A percentile compares a stretch with the other conserved stretches of the same genome.
Evolutionary conservation across 176 grass and related monocot species (phyloP).

Genomic region (Areca catechu): DNA sequence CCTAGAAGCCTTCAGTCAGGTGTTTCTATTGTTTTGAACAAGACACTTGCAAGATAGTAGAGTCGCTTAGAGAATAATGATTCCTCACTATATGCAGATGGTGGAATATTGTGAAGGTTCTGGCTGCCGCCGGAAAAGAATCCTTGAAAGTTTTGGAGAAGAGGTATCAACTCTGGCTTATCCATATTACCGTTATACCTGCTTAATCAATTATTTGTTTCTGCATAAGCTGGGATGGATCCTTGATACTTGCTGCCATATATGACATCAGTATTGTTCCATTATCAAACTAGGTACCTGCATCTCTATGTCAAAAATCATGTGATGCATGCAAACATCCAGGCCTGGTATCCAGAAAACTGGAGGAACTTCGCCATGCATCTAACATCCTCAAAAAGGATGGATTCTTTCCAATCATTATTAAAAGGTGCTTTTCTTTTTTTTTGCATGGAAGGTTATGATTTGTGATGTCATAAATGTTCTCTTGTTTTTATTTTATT

Average conservation of each 20-base stretch:
- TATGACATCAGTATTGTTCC: background rate
- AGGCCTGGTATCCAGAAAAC: constrained; percentile 35
- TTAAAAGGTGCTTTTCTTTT: constrained; percentile 32
- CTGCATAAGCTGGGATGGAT: no score
- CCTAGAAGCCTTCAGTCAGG: constrained; percentile 74
- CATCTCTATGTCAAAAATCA: constrained; percentile 65
- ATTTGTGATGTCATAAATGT: background rate
- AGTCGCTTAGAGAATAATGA: background rate
- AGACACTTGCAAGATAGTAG: background rate
- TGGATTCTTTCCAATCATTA: constrained; percentile 45
- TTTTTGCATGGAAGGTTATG: background rate
- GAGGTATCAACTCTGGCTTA: constrained; percentile 23
- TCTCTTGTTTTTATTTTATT: background rate
- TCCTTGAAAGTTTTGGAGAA: constrained; percentile 85
- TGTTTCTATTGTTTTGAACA: constrained; percentile 22
- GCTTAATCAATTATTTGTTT: no score
- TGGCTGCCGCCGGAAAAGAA: constrained; percentile 59
- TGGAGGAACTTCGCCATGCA: constrained; percentile 52
- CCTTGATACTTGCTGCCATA: no score
- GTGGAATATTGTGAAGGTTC: constrained; percentile 86
- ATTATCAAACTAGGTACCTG: constrained; percentile 45
- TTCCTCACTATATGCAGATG: constrained; percentile 34
- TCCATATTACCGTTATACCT: no score
- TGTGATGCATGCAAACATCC: constrained; percentile 88
- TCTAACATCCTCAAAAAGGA: constrained; percentile 38